phyloP scores from a whole-genome alignment of 2,329 filamentous ascomycete species.

The Colletotrichum caudatum region DNA sequence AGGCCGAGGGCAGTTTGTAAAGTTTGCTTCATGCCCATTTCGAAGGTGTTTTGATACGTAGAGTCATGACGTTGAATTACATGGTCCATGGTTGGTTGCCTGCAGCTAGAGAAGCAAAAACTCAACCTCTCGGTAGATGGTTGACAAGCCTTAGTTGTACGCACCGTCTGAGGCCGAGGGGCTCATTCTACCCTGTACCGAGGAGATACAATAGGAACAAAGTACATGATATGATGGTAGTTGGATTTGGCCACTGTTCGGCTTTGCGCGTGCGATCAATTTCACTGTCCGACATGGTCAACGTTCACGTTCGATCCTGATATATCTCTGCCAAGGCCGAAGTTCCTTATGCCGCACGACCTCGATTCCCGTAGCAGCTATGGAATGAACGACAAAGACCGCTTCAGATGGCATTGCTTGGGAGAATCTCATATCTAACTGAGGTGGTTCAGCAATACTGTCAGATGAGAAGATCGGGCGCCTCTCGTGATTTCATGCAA shows the following conservation, averaged over 20 bases:
- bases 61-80: background rate
- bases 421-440: conserved; percentile 31
- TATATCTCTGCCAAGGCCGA: background rate
- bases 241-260: conserved; percentile 13
- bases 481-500: conserved; percentile 16
- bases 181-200: background rate
- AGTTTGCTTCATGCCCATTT: conserved; percentile 27
- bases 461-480: conserved; percentile 38
- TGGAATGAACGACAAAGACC: conserved; percentile 3
- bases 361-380: conserved; percentile 21
- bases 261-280: background rate
- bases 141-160: background rate
- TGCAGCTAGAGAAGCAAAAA: conserved; percentile 15
- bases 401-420: conserved; percentile 32
- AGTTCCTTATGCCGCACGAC: conserved; percentile 14
- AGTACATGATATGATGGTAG: background rate
- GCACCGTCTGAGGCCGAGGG: background rate
- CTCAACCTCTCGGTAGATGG: conserved; percentile 13
- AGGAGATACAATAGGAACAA: background rate
- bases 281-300: conserved; percentile 14
- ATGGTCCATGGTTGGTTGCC: conserved; percentile 19
- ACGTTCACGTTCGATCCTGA: background rate
- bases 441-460: conserved; percentile 14
- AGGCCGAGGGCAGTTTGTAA: conserved; percentile 26
- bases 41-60: conserved; percentile 25